phyloP scores from a whole-genome alignment of 2,329 filamentous ascomycete genomes.

The Alternaria viburni region DNA sequence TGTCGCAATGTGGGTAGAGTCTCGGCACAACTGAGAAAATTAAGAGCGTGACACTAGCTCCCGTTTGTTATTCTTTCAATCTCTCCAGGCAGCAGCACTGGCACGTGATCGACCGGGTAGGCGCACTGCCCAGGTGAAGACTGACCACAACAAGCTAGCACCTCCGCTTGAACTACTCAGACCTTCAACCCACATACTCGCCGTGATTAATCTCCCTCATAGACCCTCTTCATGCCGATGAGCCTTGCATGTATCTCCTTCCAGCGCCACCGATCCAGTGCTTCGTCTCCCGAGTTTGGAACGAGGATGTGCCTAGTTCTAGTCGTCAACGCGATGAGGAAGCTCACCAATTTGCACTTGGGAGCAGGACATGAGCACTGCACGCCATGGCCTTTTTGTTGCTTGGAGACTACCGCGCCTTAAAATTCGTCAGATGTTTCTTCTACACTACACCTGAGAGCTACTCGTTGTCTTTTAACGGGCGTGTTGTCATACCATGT shows the following conservation, averaged over 20 bases:
- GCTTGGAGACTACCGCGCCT: background rate
- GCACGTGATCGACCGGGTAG: background rate
- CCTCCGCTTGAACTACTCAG: background rate
- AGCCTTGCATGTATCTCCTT: no score
- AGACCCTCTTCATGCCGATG: no score
- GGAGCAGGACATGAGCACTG: no score
- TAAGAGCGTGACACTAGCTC: background rate
- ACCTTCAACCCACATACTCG: no score
- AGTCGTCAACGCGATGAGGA: no score
- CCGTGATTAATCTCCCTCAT: no score
- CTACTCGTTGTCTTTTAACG: background rate
- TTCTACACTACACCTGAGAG: fast-evolving
- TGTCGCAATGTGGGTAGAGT: background rate
- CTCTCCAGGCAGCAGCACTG: no score
- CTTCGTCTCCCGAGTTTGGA: no score
- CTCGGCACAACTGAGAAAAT: background rate
- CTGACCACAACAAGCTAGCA: background rate
- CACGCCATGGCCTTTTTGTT: no score
- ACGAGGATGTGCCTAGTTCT: no score
- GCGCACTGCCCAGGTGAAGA: background rate
- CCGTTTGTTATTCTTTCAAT: background rate
- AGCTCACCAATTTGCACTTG: no score
- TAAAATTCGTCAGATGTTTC: fast-evolving
- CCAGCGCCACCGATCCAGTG: no score
- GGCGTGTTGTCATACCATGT: background rate